Percentiles rank a stretch among this genome's conserved stretches.
Conservation (phyloP, 768 basidiomycete species). For the Lyophyllum atratum region DNA sequence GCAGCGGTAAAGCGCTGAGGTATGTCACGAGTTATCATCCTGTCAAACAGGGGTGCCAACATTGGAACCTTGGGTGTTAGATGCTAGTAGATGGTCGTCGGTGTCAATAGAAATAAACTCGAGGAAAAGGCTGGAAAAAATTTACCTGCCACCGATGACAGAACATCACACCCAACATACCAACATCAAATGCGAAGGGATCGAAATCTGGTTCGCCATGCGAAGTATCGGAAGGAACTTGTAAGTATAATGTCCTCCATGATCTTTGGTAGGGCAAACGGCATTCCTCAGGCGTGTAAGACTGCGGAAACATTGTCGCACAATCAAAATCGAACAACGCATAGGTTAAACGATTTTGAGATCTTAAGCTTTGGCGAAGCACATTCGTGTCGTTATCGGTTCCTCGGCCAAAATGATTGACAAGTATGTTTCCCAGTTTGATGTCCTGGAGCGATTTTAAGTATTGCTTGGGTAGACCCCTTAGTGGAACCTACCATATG, state of each 20-base stretch:
- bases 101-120: not conserved
- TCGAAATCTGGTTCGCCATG: no score
- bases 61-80: conserved; percentile 1
- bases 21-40: no score
- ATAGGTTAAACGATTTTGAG: not conserved
- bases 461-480: not conserved
- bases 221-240: no score
- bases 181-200: conserved; percentile 27
- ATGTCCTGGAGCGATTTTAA: not conserved
- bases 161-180: conserved; percentile 16
- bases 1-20: no score
- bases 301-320: conserved; percentile 6
- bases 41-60: conserved; percentile 11
- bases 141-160: conserved; percentile 14
- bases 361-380: not conserved
- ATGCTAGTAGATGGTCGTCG: not conserved
- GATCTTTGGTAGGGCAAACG: no score
- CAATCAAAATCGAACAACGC: conserved; percentile 5
- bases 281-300: no score
- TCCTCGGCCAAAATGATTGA: not conserved
- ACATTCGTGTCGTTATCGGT: not conserved
- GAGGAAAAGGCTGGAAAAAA: not conserved
- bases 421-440: not conserved
- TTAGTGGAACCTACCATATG: not conserved
- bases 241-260: no score